Evolutionary conservation across 495 filamentous ascomycete species (phyloP).

Genomic region (Aspergillus bertholletiae): DNA sequence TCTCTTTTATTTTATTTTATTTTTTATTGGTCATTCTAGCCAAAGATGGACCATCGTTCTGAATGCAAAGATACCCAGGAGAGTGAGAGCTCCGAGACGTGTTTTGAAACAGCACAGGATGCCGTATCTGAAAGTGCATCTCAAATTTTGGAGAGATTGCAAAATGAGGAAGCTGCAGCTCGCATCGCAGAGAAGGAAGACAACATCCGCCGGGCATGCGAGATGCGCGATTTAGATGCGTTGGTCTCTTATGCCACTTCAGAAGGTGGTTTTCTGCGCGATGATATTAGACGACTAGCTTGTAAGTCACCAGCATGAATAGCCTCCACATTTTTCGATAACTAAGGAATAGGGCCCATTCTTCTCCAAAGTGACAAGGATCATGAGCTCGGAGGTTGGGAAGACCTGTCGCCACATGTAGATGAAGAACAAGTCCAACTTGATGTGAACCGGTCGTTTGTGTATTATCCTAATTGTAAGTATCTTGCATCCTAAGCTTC

Average conservation of each 20-base stretch:
- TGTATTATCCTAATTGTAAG: conserved; percentile 87
- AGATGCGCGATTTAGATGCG: conserved; percentile 54
- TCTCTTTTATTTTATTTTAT: too few species aligned
- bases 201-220: conserved; percentile 67
- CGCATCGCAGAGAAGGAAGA: conserved; percentile 25
- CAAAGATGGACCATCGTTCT: background rate
- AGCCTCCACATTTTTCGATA: conserved; percentile 2
- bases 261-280: conserved; percentile 71
- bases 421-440: conserved; percentile 87
- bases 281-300: conserved; percentile 73
- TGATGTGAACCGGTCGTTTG: conserved; percentile 93
- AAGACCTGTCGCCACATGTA: conserved; percentile 59
- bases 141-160: background rate
- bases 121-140: background rate
- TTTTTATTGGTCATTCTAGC: too few species aligned
- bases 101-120: background rate
- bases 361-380: conserved; percentile 58
- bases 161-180: conserved; percentile 2
- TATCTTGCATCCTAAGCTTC: background rate
- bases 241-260: conserved; percentile 67
- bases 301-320: conserved; percentile 58
- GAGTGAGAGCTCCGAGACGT: background rate
- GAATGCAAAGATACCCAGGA: background rate
- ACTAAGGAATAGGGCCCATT: conserved; percentile 62
- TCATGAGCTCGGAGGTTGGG: conserved; percentile 40